Evolutionary conservation across 2,329 filamentous ascomycete genomes (phyloP).

Genomic region (Fusarium multiceps): DNA sequence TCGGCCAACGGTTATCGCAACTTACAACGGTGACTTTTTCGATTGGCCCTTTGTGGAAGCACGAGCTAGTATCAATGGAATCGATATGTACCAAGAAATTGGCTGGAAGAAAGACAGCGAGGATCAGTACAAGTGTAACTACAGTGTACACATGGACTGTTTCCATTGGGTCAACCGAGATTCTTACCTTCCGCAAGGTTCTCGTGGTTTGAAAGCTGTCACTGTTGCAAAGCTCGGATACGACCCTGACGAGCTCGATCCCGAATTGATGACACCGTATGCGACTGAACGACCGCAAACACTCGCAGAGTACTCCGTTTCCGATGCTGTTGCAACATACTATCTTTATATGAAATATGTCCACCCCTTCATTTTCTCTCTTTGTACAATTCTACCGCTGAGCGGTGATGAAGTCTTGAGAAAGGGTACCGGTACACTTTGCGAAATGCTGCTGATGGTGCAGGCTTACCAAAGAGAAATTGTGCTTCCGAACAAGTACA

Average conservation of each 20-base stretch:
- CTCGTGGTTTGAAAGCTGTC: slow-evolving; percentile 95
- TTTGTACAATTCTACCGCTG: slow-evolving; percentile 95
- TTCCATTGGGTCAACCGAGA: slow-evolving; percentile 99
- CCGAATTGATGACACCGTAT: slow-evolving; percentile 95
- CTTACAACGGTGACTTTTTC: slow-evolving; percentile 99
- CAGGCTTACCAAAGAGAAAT: slow-evolving; percentile 94
- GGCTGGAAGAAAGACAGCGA: slow-evolving; percentile 95
- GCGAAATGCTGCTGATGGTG: slow-evolving; percentile 99
- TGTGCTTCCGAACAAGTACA: slow-evolving; percentile 94
- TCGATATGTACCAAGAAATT: slow-evolving; percentile 99
- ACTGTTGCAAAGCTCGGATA: slow-evolving; percentile 98
- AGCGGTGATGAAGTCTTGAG: slow-evolving; percentile 91
- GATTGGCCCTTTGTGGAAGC: slow-evolving; percentile 99
- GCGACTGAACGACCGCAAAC: slow-evolving; percentile 92
- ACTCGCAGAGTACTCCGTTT: slow-evolving; percentile 96
- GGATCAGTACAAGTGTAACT: slow-evolving; percentile 95
- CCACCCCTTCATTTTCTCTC: slow-evolving; percentile 98
- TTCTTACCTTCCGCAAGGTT: slow-evolving; percentile 96
- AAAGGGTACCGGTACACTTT: slow-evolving; percentile 98
- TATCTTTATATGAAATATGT: slow-evolving; percentile 99
- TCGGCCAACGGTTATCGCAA: slow-evolving; percentile 94
- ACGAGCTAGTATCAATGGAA: slow-evolving; percentile 90
- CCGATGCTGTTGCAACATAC: slow-evolving; percentile 97
- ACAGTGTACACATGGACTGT: slow-evolving; percentile 98
- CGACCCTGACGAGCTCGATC: slow-evolving; percentile 96